A percentile compares a stretch with the other conserved stretches of the same genome.
phyloP scores from a whole-genome alignment of 2,329 filamentous ascomycete genomes.

The Clathrospora elynae region DNA sequence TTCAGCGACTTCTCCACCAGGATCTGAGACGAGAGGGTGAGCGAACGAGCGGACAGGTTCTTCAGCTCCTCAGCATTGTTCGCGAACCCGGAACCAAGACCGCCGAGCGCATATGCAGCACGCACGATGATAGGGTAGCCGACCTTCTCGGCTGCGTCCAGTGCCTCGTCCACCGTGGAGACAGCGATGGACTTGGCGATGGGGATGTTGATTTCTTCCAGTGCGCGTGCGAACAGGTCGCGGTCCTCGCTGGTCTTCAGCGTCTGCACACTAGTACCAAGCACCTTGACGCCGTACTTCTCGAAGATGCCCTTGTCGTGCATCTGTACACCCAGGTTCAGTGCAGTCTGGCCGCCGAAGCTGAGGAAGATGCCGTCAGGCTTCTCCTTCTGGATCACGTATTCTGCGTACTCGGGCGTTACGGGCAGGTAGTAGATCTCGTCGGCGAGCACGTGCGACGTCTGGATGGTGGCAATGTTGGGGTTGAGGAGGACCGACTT shows the following conservation, averaged over 20 bases:
- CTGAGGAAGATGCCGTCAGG: slow-evolving; percentile 97
- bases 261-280: slow-evolving; percentile 93
- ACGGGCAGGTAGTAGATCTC: slow-evolving; percentile 98
- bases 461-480: slow-evolving; percentile 98
- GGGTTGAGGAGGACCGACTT: slow-evolving; percentile 93
- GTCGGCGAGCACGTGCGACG: slow-evolving; percentile 91
- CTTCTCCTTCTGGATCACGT: slow-evolving; percentile 94
- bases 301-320: slow-evolving; percentile 94
- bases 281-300: slow-evolving; percentile 91
- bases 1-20: slow-evolving; percentile 98
- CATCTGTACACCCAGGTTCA: slow-evolving; percentile 97
- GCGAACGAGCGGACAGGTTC: slow-evolving; percentile 88
- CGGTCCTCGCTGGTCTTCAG: slow-evolving; percentile 94
- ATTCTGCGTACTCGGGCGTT: slow-evolving; percentile 94
- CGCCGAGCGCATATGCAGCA: slow-evolving; percentile 93
- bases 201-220: slow-evolving; percentile 96
- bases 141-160: slow-evolving; percentile 82
- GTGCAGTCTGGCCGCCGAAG: slow-evolving; percentile 94
- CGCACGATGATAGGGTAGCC: slow-evolving; percentile 98
- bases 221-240: slow-evolving; percentile 91
- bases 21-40: slow-evolving; percentile 94
- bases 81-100: slow-evolving; percentile 94
- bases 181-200: slow-evolving; percentile 97
- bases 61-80: slow-evolving; percentile 91
- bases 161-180: slow-evolving; percentile 85